Evolutionary conservation across 1,284 basidiomycete species (phyloP), one percentile per base, ranked within the genome.

Genomic region (Ceratobasidium sp.): DNA sequence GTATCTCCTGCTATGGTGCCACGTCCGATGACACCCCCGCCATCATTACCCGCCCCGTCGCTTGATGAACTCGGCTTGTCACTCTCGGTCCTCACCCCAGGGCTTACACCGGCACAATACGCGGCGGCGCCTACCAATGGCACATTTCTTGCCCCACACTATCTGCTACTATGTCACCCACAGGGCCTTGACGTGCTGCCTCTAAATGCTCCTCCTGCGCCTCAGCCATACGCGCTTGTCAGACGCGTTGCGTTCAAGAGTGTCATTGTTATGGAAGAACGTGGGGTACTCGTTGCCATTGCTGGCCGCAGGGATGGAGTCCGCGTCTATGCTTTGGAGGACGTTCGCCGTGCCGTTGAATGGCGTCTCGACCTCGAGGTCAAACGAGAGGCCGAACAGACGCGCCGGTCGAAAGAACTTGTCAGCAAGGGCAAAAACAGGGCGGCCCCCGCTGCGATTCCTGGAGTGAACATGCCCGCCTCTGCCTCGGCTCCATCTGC

Each of bases 211-310:
- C 91, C 92, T 0, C 92, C 91, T 4, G 84, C 87, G 16, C 85
- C 85, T 7, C 89, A 91, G 77, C 91, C 92, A 11, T 93, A 92
- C 80, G 88, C 92, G 7, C 84, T 94, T 49, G 89, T 94, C 23
- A 87, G 92, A 32, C 85, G 92, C 66, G 91, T 93, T 52, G 85
- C 86, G 50, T 94, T 94, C 81, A 93, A 93, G 79, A 88, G 87
- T 73, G 89, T 94, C n/a, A 90, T 94, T 0, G 89, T 94, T 18
- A 94, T 94, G 92, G 92, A 94, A 77, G 91, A 94, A 77, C 88
- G 92, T 41, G 92, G 91, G 9, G 92, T 94, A 1, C 82, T 94
- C 23, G 92, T 94, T 14, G 92, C 92, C 18, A 93, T 94, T 75
- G 92, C 92, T 14, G 92, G 92, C 16, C 83, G 92, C 74, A 83